phyloP scores from a whole-genome alignment of 1,284 basidiomycete species.

The Cryptococcus sp. region DNA sequence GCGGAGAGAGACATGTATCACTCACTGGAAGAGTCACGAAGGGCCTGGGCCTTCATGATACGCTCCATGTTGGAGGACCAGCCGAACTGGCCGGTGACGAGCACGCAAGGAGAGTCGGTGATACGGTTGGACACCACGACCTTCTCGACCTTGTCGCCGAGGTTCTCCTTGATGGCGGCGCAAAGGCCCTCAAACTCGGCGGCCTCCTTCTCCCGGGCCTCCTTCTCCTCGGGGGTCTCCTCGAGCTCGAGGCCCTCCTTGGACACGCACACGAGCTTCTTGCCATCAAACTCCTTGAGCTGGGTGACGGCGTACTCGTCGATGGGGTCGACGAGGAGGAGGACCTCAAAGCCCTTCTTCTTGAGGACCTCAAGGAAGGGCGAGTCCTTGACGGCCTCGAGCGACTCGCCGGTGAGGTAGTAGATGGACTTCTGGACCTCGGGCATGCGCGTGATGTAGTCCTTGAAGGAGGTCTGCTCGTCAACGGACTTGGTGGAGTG shows the following conservation, averaged over 20 bases:
- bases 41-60: conserved; percentile 99
- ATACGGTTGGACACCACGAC: conserved; percentile 98
- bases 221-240: conserved; percentile 98
- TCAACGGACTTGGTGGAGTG: conserved; percentile 92
- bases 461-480: conserved; percentile 92
- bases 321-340: conserved; percentile 96
- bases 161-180: conserved; percentile 94
- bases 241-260: conserved; percentile 99
- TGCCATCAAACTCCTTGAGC: conserved; percentile 98
- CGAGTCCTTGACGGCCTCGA: conserved; percentile 85
- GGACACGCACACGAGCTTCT: conserved; percentile 96
- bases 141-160: conserved; percentile 99
- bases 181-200: conserved; percentile 84
- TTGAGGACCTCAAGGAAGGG: conserved; percentile 99
- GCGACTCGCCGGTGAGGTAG: conserved; percentile 98
- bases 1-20: too few species aligned
- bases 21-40: conserved; percentile 83
- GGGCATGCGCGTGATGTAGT: conserved; percentile 99
- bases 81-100: conserved; percentile 97
- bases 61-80: conserved; percentile 99
- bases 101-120: conserved; percentile 89
- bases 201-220: conserved; percentile 79
- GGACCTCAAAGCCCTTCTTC: conserved; percentile 99
- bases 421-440: conserved; percentile 99
- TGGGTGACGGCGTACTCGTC: conserved; percentile 97